phyloP scores from a whole-genome alignment of 129 eudicot genomes.

The Sambucus nigra region DNA sequence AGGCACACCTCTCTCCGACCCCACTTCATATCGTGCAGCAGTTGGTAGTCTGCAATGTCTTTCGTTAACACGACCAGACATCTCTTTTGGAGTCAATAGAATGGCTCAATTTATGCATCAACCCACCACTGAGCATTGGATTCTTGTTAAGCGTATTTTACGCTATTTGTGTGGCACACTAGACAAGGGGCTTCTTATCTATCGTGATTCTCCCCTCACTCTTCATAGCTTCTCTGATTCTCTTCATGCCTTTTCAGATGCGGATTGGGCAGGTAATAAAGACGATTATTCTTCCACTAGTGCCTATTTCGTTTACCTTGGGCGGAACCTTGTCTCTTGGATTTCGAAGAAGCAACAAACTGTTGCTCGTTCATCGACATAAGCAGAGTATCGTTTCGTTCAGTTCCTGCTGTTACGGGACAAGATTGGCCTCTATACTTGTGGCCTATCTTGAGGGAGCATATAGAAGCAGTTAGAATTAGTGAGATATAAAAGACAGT shows the following conservation, averaged over 20 bases:
- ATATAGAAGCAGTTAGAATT: too few relatives aligned
- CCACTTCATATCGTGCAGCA: too few relatives aligned
- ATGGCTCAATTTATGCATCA: not conserved
- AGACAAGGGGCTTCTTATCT: not conserved
- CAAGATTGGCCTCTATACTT: too few relatives aligned
- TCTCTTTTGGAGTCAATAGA: not conserved
- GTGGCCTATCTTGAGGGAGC: too few relatives aligned
- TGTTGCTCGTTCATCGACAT: not conserved
- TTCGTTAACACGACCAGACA: not conserved
- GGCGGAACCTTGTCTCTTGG: not conserved
- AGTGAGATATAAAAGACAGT: too few relatives aligned
- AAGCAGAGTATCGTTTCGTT: not conserved
- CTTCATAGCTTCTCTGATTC: too few relatives aligned
- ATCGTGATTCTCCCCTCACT: not conserved
- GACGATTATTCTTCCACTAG: not conserved
- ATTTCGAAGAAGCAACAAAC: not conserved
- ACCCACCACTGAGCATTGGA: not conserved
- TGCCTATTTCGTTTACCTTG: not conserved
- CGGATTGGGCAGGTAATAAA: not conserved
- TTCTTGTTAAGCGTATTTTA: not conserved
- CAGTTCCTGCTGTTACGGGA: too few relatives aligned
- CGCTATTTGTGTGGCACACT: not conserved
- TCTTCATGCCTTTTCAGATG: not conserved
- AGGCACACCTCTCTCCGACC: not conserved
- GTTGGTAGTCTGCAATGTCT: too few relatives aligned